Evolutionary conservation across 257 asterid genomes (phyloP).

Genomic region (Solanum ossicruentum): DNA sequence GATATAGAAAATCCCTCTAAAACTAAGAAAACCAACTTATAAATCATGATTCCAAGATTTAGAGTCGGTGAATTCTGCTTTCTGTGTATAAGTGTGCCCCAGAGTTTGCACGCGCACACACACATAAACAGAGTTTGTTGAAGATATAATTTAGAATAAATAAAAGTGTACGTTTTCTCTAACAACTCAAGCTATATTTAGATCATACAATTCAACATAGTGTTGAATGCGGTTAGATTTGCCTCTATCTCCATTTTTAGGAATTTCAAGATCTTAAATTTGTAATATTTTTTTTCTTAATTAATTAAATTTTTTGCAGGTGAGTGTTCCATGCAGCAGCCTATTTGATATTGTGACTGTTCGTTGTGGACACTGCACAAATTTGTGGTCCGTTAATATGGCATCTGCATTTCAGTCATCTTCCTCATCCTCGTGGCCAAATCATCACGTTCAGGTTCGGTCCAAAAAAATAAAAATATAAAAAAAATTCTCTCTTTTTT

Average conservation of each 20-base stretch:
- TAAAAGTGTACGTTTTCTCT: background rate
- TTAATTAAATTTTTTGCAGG: constrained; percentile 19
- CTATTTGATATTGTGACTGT: constrained; percentile 75
- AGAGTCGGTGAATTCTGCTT: background rate
- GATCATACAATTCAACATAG: background rate
- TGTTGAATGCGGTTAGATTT: background rate
- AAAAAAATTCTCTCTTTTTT: background rate
- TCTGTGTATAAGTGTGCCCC: background rate
- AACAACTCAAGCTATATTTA: background rate
- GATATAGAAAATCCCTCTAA: background rate
- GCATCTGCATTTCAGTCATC: constrained; percentile 65
- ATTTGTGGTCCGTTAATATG: constrained; percentile 83
- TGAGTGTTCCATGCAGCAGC: constrained; percentile 87
- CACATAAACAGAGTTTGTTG: background rate
- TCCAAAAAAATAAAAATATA: background rate
- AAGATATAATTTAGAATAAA: background rate
- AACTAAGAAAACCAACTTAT: background rate
- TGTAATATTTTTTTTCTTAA: background rate
- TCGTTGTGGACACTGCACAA: constrained; percentile 86
- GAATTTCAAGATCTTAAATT: background rate
- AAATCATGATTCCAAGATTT: background rate
- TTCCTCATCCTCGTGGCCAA: constrained; percentile 17
- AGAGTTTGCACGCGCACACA: background rate
- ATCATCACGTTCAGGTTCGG: constrained; percentile 28
- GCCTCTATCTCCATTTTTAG: background rate